phyloP scores from a whole-genome alignment of 495 filamentous ascomycete species.

The Elasticomyces elasticus region DNA sequence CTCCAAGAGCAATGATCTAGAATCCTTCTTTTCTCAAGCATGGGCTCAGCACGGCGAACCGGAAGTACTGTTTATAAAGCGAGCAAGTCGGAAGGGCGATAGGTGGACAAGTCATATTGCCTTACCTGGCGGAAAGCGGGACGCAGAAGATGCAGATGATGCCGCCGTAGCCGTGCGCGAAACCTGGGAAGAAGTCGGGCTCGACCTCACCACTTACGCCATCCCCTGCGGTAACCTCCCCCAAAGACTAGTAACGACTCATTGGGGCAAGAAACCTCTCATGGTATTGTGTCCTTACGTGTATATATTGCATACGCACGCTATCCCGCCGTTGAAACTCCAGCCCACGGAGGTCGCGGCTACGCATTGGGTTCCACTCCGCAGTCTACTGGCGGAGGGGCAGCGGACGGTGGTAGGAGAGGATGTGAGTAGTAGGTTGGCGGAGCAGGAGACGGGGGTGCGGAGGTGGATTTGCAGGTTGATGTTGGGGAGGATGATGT shows the following conservation, averaged over 20 bases:
- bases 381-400: conserved; percentile 51
- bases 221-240: conserved; percentile 59
- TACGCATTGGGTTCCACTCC: conserved; percentile 66
- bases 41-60: conserved; percentile 70
- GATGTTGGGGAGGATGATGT: conserved; percentile 59
- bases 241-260: conserved; percentile 61
- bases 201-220: conserved; percentile 48
- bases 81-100: conserved; percentile 59
- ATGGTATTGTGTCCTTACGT: conserved; percentile 75
- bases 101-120: conserved; percentile 71
- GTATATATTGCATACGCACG: conserved; percentile 51
- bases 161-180: conserved; percentile 57
- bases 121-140: conserved; percentile 62
- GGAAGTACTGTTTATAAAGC: conserved; percentile 69
- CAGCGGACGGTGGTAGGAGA: conserved; percentile 54
- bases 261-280: conserved; percentile 63
- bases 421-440: conserved; percentile 57
- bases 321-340: conserved; percentile 49
- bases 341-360: conserved; percentile 67
- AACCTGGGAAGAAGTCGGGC: conserved; percentile 60
- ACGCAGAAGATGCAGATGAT: conserved; percentile 59
- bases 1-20: conserved; percentile 36
- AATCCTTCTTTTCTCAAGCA: conserved; percentile 54
- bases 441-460: conserved; percentile 41
- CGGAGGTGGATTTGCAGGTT: conserved; percentile 43